These are phyloP conservation scores for Blastobotrys robertii DNA, from an alignment of 805 yeast genomes.

Conservation along the genomic window DNA sequence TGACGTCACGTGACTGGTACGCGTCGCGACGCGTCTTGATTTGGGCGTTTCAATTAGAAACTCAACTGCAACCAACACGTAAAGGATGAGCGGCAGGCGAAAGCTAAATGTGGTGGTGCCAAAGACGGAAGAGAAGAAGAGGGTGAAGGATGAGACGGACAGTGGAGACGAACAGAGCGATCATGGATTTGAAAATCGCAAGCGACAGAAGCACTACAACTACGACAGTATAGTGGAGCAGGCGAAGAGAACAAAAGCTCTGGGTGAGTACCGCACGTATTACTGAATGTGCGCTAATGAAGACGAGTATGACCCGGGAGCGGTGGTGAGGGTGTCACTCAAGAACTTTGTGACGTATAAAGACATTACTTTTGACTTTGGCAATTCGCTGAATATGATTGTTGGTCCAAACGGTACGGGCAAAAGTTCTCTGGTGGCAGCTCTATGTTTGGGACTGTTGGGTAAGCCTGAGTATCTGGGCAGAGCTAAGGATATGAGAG, in stretches of 20 bases:
- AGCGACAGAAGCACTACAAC: background rate
- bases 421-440: conserved; percentile 86
- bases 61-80: too few species aligned
- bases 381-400: conserved; percentile 81
- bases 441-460: conserved; percentile 78
- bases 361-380: conserved; percentile 55
- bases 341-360: conserved; percentile 57
- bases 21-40: too few species aligned
- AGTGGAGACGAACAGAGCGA: too few species aligned
- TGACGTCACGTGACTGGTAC: too few species aligned
- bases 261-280: background rate
- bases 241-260: background rate
- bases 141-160: too few species aligned
- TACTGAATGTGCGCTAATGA: background rate
- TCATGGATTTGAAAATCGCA: background rate
- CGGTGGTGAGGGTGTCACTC: conserved; percentile 42
- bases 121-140: too few species aligned
- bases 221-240: too few species aligned
- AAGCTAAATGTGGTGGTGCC: too few species aligned
- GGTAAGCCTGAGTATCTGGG: conserved; percentile 58
- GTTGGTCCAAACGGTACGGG: conserved; percentile 98
- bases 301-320: conserved; percentile 37
- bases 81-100: too few species aligned
- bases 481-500: conserved; percentile 47
- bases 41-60: too few species aligned